Evolutionary conservation across 208 protist species (phyloP).

Genomic region (Crithidia sp.): DNA sequence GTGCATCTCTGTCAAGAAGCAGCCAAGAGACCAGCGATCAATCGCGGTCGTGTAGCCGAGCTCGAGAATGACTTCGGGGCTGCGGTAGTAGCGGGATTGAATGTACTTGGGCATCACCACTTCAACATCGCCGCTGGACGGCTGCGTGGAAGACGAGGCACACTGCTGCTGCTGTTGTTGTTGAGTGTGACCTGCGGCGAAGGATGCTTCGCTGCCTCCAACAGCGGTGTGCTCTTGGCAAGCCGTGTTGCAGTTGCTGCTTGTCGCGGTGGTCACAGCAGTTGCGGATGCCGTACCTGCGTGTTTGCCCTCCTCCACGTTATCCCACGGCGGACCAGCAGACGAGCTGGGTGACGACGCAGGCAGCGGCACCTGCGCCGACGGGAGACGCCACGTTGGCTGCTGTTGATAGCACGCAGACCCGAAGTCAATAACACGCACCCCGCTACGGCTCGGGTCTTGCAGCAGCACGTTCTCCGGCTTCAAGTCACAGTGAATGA

Average conservation of each 20-base stretch:
- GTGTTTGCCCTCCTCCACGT: background rate
- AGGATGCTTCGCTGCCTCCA: background rate
- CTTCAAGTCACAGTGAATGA: conserved; percentile 99
- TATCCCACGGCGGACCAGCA: conserved; percentile 27
- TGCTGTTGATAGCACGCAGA: conserved; percentile 90
- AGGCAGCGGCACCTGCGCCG: conserved; percentile 27
- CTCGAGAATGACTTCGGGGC: conserved; percentile 97
- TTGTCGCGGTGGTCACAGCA: background rate
- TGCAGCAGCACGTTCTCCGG: conserved; percentile 95
- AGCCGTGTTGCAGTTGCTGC: conserved; percentile 16
- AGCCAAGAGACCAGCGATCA: conserved; percentile 99
- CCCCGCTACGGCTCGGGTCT: conserved; percentile 87
- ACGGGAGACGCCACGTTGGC: conserved; percentile 22
- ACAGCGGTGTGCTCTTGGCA: conserved; percentile 87
- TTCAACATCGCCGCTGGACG: background rate
- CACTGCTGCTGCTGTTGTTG: background rate
- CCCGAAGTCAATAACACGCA: conserved; percentile 98
- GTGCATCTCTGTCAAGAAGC: conserved; percentile 98
- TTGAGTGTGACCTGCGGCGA: background rate
- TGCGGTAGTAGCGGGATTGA: conserved; percentile 98
- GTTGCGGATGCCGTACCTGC: background rate
- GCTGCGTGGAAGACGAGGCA: background rate
- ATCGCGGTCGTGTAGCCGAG: conserved; percentile 94
- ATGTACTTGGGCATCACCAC: conserved; percentile 75
- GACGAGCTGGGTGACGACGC: conserved; percentile 27